Evolutionary conservation across 2,329 filamentous ascomycete genomes (phyloP).

Genomic region (Fusarium staphyleae): DNA sequence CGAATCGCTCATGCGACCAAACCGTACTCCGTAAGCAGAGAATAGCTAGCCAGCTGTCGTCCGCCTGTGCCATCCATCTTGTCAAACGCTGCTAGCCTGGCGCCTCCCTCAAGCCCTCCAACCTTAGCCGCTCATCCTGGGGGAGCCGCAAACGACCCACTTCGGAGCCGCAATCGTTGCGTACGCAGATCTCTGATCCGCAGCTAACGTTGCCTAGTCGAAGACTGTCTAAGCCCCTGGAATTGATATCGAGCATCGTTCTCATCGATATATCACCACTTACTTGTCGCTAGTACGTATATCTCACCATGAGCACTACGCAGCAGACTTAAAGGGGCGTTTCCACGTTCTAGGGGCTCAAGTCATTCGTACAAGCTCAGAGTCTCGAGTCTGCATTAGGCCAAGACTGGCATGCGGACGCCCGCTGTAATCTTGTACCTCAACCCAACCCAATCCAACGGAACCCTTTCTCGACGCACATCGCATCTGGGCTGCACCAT

Average conservation of each 20-base stretch:
- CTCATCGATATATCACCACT: constrained; percentile 16
- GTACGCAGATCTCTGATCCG: constrained; percentile 42
- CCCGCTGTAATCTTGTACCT: neutral
- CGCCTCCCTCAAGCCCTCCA: constrained; percentile 3
- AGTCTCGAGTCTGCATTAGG: constrained; percentile 6
- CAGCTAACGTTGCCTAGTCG: constrained; percentile 35
- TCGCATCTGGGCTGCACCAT: neutral
- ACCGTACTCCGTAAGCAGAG: constrained; percentile 4
- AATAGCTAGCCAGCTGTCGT: constrained; percentile 7
- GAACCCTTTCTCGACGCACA: constrained; percentile 9
- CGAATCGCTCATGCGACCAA: constrained; percentile 28
- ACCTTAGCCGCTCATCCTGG: constrained; percentile 30
- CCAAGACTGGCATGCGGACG: constrained; percentile 4
- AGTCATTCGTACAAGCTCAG: constrained; percentile 17
- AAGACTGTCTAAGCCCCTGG: constrained; percentile 23
- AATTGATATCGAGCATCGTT: constrained; percentile 24
- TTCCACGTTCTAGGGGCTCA: constrained; percentile 21
- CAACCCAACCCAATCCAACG: no score
- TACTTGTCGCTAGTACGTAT: neutral
- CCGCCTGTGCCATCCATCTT: constrained; percentile 3
- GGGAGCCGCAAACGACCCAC: constrained; percentile 41
- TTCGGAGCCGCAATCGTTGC: constrained; percentile 41
- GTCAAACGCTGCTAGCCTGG: constrained; percentile 25
- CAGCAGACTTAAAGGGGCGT: constrained; percentile 5
- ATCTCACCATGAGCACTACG: constrained; percentile 7